A percentile compares a stretch with the other conserved stretches of the same genome.
Evolutionary conservation across 441 rosid species (phyloP).

Genomic region (Raphanus hybrid): DNA sequence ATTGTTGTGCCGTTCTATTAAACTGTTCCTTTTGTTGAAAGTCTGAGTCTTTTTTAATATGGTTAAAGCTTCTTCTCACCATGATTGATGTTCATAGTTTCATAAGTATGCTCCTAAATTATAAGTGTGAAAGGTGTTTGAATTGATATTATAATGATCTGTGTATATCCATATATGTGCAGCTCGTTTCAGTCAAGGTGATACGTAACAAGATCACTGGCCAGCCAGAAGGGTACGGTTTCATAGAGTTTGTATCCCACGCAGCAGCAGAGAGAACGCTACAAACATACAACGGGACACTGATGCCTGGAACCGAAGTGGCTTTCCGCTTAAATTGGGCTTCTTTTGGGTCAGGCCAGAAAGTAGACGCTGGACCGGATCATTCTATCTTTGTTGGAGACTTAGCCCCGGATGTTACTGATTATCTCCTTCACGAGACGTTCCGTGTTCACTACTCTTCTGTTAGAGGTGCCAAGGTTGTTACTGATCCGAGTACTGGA

Average conservation of each 20-base stretch:
- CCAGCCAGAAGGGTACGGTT: slow-evolving; percentile 47
- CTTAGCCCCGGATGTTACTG: no score
- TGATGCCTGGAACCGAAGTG: no score
- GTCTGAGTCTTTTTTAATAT: neutral
- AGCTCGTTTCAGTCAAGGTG: slow-evolving; percentile 86
- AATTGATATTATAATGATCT: neutral
- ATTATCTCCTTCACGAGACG: no score
- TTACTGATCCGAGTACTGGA: slow-evolving; percentile 89
- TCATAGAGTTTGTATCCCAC: no score
- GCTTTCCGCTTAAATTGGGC: no score
- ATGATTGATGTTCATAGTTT: slow-evolving; percentile 9
- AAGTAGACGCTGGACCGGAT: no score
- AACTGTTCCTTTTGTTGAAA: neutral
- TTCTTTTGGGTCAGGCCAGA: no score
- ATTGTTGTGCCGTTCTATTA: neutral
- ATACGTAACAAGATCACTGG: slow-evolving; percentile 90
- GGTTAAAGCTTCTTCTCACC: neutral
- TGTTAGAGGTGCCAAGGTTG: slow-evolving; percentile 65
- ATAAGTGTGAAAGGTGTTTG: neutral
- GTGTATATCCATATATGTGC: slow-evolving; percentile 17
- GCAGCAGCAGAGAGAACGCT: no score
- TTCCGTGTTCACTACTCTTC: no score
- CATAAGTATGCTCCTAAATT: neutral
- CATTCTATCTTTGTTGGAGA: no score
- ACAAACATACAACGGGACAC: no score